Percentiles rank a stretch among this genome's conserved stretches.
Evolutionary conservation across 2,329 filamentous ascomycete genomes (phyloP).

Genomic region (Coniochaeta hoffmannii): DNA sequence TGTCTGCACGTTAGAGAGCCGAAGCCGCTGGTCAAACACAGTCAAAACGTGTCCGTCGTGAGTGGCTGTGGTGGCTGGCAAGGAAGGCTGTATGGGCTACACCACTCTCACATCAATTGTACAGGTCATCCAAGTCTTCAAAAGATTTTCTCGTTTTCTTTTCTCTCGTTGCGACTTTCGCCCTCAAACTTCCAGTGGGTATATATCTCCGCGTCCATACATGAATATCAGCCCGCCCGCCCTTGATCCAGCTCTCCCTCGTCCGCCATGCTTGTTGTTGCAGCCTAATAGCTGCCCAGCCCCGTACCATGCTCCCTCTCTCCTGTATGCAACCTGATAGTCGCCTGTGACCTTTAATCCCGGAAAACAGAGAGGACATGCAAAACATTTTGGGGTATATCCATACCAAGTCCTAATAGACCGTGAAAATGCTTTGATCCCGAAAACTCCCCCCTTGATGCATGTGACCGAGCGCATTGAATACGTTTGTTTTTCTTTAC

Average conservation of each 20-base stretch:
- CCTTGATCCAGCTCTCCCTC: neutral
- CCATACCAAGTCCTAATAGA: neutral
- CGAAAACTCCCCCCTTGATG: neutral
- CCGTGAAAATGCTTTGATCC: neutral
- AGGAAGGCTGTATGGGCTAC: too few relatives aligned
- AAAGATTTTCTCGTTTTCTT: neutral
- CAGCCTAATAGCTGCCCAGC: too few relatives aligned
- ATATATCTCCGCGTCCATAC: neutral
- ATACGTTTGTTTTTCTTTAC: neutral
- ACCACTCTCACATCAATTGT: neutral
- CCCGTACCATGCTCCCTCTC: too few relatives aligned
- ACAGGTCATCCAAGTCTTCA: neutral
- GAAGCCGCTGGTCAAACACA: neutral
- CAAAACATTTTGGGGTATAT: slow-evolving; percentile 1
- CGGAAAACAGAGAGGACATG: neutral
- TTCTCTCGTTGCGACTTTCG: neutral
- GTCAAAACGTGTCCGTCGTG: too few relatives aligned
- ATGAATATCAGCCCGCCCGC: neutral
- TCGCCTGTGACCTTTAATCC: neutral
- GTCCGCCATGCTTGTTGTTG: neutral
- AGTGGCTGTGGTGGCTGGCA: too few relatives aligned
- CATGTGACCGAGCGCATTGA: neutral
- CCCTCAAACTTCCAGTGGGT: neutral
- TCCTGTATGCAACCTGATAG: neutral
- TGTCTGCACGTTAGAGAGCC: neutral